Percentiles rank a stretch among this genome's conserved stretches.
Evolutionary conservation across 2,329 filamentous ascomycete genomes (phyloP).

Genomic region (Paraphoma sp.): DNA sequence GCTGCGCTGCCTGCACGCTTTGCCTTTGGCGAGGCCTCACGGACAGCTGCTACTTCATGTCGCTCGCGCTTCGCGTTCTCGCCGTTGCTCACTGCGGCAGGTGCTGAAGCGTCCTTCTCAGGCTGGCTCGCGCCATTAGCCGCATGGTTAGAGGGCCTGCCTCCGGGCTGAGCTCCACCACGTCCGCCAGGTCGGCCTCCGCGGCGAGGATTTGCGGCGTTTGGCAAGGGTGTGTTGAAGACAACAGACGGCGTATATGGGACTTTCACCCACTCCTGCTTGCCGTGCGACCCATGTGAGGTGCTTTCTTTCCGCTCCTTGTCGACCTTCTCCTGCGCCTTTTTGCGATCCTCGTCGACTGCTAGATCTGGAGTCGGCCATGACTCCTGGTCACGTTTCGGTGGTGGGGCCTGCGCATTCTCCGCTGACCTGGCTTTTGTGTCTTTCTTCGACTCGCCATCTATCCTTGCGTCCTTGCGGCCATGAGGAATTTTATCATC

Average conservation of each 20-base stretch:
- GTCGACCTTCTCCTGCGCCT: slow-evolving; percentile 72
- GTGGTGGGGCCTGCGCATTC: slow-evolving; percentile 60
- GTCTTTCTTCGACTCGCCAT: slow-evolving; percentile 36
- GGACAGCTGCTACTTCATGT: slow-evolving; percentile 27
- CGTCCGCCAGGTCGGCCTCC: slow-evolving; percentile 60
- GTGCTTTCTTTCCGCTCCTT: slow-evolving; percentile 64
- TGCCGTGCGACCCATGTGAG: slow-evolving; percentile 57
- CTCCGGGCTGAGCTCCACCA: slow-evolving; percentile 62
- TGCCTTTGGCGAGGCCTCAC: slow-evolving; percentile 41
- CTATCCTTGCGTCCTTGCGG: slow-evolving; percentile 35
- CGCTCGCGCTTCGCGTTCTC: slow-evolving; percentile 45
- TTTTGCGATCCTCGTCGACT: slow-evolving; percentile 78
- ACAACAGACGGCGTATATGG: slow-evolving; percentile 83
- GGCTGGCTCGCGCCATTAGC: slow-evolving; percentile 46
- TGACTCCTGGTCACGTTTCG: slow-evolving; percentile 76
- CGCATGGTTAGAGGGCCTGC: slow-evolving; percentile 52
- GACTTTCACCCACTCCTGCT: slow-evolving; percentile 86
- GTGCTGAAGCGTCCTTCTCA: slow-evolving; percentile 45
- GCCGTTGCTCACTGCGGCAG: slow-evolving; percentile 29
- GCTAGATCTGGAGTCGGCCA: slow-evolving; percentile 92
- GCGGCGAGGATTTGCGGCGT: slow-evolving; percentile 44
- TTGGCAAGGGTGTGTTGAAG: slow-evolving; percentile 84
- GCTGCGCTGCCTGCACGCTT: slow-evolving; percentile 45
- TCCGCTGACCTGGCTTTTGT: slow-evolving; percentile 35
- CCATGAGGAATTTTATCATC: slow-evolving; percentile 34